Conservation (phyloP, 192 early-diverging fungal genomes). For the Umbelopsis isabellina region DNA sequence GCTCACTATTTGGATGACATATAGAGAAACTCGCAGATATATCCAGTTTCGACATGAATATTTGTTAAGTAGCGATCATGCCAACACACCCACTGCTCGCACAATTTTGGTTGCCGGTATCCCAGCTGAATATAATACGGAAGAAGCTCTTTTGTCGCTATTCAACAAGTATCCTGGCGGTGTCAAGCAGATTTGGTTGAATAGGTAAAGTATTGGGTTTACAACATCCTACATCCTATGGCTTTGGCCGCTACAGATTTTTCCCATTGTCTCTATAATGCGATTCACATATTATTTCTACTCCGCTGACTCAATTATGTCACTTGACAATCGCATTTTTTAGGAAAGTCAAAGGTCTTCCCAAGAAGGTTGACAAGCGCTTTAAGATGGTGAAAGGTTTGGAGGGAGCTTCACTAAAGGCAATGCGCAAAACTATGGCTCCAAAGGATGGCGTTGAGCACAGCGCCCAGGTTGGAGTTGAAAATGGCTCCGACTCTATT, state of each 20-base stretch:
- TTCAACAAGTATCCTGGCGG: constrained; percentile 74
- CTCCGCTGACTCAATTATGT: too few species aligned
- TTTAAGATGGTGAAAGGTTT: constrained; percentile 49
- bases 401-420: constrained; percentile 43
- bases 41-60: constrained; percentile 67
- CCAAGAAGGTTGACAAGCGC: constrained; percentile 52
- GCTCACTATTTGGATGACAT: constrained; percentile 51
- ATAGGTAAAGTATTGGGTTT: constrained; percentile 39
- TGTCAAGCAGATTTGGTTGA: constrained; percentile 64
- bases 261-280: too few species aligned
- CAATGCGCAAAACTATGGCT: not conserved
- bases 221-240: too few species aligned
- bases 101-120: constrained; percentile 76
- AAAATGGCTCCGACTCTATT: constrained; percentile 22
- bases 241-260: too few species aligned
- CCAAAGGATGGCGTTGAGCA: constrained; percentile 15
- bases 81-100: constrained; percentile 49
- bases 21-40: constrained; percentile 62
- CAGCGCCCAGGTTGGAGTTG: constrained; percentile 23
- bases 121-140: constrained; percentile 59
- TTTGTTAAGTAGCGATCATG: constrained; percentile 55
- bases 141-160: constrained; percentile 48
- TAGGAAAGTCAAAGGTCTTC: constrained; percentile 54
- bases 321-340: not conserved
- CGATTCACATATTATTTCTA: not conserved